Conservation (phyloP, 2,329 filamentous ascomycete genomes). For the Diaporthe sp. region DNA sequence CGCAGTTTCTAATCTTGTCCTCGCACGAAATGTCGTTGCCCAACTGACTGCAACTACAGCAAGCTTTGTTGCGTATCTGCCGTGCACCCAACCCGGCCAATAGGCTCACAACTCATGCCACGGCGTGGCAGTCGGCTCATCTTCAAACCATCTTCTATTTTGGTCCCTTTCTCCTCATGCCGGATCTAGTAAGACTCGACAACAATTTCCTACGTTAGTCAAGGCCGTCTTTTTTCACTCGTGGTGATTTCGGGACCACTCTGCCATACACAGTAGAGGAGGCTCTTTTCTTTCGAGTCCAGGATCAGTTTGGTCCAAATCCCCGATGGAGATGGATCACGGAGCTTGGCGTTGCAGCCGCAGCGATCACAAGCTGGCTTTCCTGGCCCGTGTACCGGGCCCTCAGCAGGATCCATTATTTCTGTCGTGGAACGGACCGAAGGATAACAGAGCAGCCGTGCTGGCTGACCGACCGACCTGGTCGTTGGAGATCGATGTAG, state of each 20-base stretch:
- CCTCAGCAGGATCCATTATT: slow-evolving; percentile 33
- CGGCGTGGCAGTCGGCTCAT: slow-evolving; percentile 26
- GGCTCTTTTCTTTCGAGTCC: not conserved
- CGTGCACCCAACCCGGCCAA: slow-evolving; percentile 23
- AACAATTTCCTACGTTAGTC: not conserved
- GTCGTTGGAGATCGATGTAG: slow-evolving; percentile 18
- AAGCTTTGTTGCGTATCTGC: slow-evolving; percentile 16
- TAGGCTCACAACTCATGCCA: slow-evolving; percentile 8
- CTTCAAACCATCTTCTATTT: slow-evolving; percentile 27
- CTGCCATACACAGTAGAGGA: not conserved
- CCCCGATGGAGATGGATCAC: slow-evolving; percentile 11
- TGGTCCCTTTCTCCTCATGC: not conserved
- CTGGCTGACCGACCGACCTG: slow-evolving; percentile 21
- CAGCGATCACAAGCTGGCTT: slow-evolving; percentile 34
- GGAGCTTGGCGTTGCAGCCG: slow-evolving; percentile 27
- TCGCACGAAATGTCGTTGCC: slow-evolving; percentile 12
- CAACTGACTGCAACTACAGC: slow-evolving; percentile 19
- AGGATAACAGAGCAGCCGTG: slow-evolving; percentile 8
- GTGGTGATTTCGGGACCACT: not conserved
- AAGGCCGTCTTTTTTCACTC: too few relatives aligned
- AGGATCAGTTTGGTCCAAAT: not conserved
- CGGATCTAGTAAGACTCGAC: slow-evolving; percentile 14
- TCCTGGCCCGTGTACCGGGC: slow-evolving; percentile 33
- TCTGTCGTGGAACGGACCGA: slow-evolving; percentile 37
- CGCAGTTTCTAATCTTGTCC: slow-evolving; percentile 23